A percentile compares a stretch with the other conserved stretches of the same genome.
These are phyloP conservation scores for Dioszegia aurantiaca DNA, from an alignment of 768 basidiomycete species.

Conservation along the genomic window DNA sequence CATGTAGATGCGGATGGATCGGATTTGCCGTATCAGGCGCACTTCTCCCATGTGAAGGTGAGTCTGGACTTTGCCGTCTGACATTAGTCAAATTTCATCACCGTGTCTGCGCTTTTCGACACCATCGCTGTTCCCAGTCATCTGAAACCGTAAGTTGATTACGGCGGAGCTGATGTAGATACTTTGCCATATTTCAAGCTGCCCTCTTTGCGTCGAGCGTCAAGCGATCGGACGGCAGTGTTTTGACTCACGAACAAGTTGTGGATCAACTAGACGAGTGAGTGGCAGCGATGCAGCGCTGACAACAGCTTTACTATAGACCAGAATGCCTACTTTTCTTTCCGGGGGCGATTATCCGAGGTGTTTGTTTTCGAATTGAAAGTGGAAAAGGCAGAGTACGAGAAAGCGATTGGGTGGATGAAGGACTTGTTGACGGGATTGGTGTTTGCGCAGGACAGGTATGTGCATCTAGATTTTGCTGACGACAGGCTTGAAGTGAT, in stretches of 20 bases:
- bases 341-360: slow-evolving; percentile 66
- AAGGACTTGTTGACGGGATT: slow-evolving; percentile 41
- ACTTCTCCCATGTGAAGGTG: slow-evolving; percentile 90
- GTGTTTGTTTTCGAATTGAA: slow-evolving; percentile 72
- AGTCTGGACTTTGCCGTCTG: slow-evolving; percentile 10
- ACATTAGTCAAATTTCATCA: slow-evolving; percentile 86
- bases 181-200: slow-evolving; percentile 71
- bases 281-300: slow-evolving; percentile 14
- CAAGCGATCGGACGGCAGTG: slow-evolving; percentile 64
- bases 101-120: slow-evolving; percentile 74
- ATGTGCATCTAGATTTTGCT: slow-evolving; percentile 6
- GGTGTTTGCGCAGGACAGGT: slow-evolving; percentile 47
- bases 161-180: slow-evolving; percentile 55
- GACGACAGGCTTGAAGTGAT: slow-evolving; percentile 69
- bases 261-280: slow-evolving; percentile 84
- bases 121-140: slow-evolving; percentile 67
- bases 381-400: slow-evolving; percentile 77
- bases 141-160: slow-evolving; percentile 67
- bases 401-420: slow-evolving; percentile 74
- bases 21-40: slow-evolving; percentile 75
- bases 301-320: slow-evolving; percentile 63
- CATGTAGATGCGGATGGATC: slow-evolving; percentile 69
- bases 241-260: slow-evolving; percentile 80
- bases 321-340: slow-evolving; percentile 71
- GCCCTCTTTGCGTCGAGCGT: slow-evolving; percentile 89